phyloP scores from a whole-genome alignment of 2,329 filamentous ascomycete species.

The Penicillium brasilianum region DNA sequence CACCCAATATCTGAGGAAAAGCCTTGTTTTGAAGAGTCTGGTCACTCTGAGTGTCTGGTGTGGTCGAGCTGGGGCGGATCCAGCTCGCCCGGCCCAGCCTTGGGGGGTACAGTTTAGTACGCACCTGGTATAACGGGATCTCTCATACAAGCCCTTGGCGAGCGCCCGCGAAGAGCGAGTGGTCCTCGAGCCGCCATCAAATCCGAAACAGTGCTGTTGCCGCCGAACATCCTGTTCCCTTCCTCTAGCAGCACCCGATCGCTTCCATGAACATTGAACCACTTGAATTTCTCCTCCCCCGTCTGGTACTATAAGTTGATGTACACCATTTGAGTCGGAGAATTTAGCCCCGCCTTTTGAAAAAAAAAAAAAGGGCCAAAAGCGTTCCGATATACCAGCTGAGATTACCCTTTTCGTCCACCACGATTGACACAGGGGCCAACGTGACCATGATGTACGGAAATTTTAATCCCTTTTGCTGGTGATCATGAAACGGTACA shows the following conservation, averaged over 20 bases:
- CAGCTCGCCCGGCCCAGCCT: slow-evolving; percentile 21
- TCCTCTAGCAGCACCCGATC: slow-evolving; percentile 29
- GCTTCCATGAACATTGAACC: slow-evolving; percentile 29
- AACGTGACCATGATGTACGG: slow-evolving; percentile 39
- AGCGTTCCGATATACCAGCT: slow-evolving; percentile 19
- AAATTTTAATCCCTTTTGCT: neutral
- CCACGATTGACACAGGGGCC: slow-evolving; percentile 13
- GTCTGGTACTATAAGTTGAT: slow-evolving; percentile 20
- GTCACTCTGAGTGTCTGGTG: neutral
- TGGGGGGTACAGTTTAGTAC: slow-evolving; percentile 35
- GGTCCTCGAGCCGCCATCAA: slow-evolving; percentile 33
- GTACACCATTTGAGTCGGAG: slow-evolving; percentile 18
- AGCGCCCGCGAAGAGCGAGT: slow-evolving; percentile 28
- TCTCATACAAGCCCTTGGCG: slow-evolving; percentile 35
- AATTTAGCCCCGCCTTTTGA: slow-evolving; percentile 25
- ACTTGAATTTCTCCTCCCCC: slow-evolving; percentile 26
- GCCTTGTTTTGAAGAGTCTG: slow-evolving; percentile 2
- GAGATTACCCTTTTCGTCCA: slow-evolving; percentile 19
- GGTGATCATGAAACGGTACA: slow-evolving; percentile 8
- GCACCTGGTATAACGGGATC: slow-evolving; percentile 31
- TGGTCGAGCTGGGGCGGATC: slow-evolving; percentile 17
- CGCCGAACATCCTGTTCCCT: slow-evolving; percentile 19
- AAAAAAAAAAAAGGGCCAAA: slow-evolving; percentile 12
- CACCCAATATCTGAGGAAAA: slow-evolving; percentile 13
- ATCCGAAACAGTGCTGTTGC: slow-evolving; percentile 28